phyloP scores from a whole-genome alignment of 2,329 filamentous ascomycete species.

The Fusarium napiforme region DNA sequence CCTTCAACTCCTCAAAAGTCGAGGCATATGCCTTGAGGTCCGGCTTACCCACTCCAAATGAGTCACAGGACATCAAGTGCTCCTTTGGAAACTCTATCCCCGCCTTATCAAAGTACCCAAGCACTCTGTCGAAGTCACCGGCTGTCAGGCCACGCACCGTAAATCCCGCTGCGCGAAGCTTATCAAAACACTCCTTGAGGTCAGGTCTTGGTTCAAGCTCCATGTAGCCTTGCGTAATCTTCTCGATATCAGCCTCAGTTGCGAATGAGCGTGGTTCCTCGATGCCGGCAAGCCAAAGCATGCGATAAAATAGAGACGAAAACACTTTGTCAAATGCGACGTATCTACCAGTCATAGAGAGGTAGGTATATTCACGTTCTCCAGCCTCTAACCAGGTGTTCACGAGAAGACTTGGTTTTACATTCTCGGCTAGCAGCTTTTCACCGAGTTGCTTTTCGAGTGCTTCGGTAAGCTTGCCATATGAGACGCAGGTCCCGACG shows the following conservation, averaged over 20 bases:
- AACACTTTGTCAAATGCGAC: constrained; percentile 56
- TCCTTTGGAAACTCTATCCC: constrained; percentile 29
- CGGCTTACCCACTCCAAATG: constrained; percentile 32
- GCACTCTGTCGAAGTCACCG: constrained; percentile 25
- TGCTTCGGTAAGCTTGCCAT: constrained; percentile 42
- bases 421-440: constrained; percentile 51
- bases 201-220: constrained; percentile 11
- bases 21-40: constrained; percentile 36
- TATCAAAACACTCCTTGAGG: constrained; percentile 26
- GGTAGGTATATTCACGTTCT: constrained; percentile 62
- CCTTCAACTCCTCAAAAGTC: constrained; percentile 29
- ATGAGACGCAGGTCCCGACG: constrained; percentile 29
- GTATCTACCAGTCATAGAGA: constrained; percentile 55
- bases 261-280: constrained; percentile 54
- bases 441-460: constrained; percentile 56
- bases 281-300: constrained; percentile 57
- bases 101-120: constrained; percentile 30
- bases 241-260: constrained; percentile 55
- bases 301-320: constrained; percentile 59
- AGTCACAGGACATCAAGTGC: constrained; percentile 32
- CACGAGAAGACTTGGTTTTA: constrained; percentile 57
- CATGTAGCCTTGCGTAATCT: constrained; percentile 46
- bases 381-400: constrained; percentile 59
- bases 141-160: constrained; percentile 32
- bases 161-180: constrained; percentile 28